Percentiles rank a stretch among this genome's conserved stretches.
Conservation (phyloP, 805 yeast genomes). For the Suhomyces canberraensis region DNA sequence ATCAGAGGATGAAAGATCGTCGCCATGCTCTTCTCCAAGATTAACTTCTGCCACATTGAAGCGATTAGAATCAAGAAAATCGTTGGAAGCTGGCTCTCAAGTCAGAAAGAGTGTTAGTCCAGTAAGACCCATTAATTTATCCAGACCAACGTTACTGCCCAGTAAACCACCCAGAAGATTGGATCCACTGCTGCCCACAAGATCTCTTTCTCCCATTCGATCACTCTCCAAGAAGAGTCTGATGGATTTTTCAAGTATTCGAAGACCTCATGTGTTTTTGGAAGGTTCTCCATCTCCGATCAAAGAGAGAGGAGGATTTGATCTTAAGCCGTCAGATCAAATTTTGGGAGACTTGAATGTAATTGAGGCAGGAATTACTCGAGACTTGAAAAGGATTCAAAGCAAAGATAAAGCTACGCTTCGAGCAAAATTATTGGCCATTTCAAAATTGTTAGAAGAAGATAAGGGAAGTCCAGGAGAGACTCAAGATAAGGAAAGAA, state of each 20-base stretch:
- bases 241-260: conserved; percentile 3
- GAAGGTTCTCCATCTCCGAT: not conserved
- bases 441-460: conserved; percentile 15
- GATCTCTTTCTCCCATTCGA: conserved; percentile 7
- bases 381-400: not conserved
- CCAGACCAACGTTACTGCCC: conserved; percentile 9
- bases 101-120: conserved; percentile 2
- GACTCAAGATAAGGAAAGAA: no score
- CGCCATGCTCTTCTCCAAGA: conserved; percentile 16
- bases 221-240: conserved; percentile 4
- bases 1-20: not conserved
- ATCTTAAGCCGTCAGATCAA: not conserved
- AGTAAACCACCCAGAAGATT: not conserved
- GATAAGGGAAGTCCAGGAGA: not conserved
- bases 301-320: not conserved
- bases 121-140: conserved; percentile 5
- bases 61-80: conserved; percentile 28
- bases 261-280: not conserved
- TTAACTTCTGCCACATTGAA: conserved; percentile 31
- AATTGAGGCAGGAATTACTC: not conserved
- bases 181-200: conserved; percentile 3
- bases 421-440: conserved; percentile 16
- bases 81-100: conserved; percentile 7
- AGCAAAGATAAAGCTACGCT: conserved; percentile 16
- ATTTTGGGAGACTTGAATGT: not conserved